Evolutionary conservation across 805 yeast species (phyloP), one percentile per base, ranked within the genome.

Genomic region (Ogataea paraovalis): DNA sequence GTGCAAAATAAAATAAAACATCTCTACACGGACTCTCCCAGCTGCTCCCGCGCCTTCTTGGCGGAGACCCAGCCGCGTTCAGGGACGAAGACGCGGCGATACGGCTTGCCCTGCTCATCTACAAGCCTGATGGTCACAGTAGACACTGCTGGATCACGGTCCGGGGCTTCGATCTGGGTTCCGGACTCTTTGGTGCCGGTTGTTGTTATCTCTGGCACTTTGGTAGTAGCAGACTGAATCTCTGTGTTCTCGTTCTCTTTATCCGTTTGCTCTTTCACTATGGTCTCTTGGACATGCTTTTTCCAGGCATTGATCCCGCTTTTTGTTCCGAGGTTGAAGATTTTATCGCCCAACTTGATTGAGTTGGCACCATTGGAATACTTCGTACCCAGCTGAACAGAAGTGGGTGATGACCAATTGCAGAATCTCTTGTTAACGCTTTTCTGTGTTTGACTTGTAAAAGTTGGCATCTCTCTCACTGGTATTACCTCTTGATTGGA

Each of bases 1-100:
- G n/a, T n/a, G n/a, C n/a, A n/a, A n/a, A n/a, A n/a, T n/a, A n/a
- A n/a, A n/a, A n/a, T n/a, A n/a, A n/a, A n/a, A n/a, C n/a, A n/a
- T n/a, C n/a, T n/a, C n/a, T n/a, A n/a, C n/a, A n/a, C 19, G 9
- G 18, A 16, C 27, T 20, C 28, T 7, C 30, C 47, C 43, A 50
- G 44, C 42, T 53, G 54, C 21, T 50, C 51, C 27, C 48, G 52
- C n/a, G 54, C 34, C 43, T 50, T 52, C 10, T 46, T 45, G 1
- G 58, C 50, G 2, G 59, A 51, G 1, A 73, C 62, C 83, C 83
- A 78, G 0, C 83, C 82, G 38, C 72, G 58, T 10, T 72, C 73
- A 1, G 79, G 80, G 28, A 78, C 65, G 49, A 71, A 75, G 2
- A 76, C 56, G 30, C 83, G 56, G 42, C 74, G 65, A 43, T 68